A percentile compares a stretch with the other conserved stretches of the same genome.
phyloP scores from a whole-genome alignment of 2,329 filamentous ascomycete genomes.

The Phyllosticta citribraziliensis region DNA sequence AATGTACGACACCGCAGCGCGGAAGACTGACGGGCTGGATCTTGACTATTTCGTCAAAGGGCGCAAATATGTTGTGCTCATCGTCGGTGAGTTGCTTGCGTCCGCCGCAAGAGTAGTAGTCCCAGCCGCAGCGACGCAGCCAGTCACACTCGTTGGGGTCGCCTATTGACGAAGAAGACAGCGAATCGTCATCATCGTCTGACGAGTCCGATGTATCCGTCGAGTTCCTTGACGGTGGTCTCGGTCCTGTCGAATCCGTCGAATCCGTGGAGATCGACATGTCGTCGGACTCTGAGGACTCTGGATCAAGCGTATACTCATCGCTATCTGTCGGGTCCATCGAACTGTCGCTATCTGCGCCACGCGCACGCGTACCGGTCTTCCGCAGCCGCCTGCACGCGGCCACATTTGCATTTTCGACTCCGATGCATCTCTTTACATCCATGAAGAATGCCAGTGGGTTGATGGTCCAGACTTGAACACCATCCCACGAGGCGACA shows the following conservation, averaged over 20 bases:
- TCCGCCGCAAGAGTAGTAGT: constrained; percentile 3
- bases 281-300: no score
- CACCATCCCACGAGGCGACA: constrained; percentile 17
- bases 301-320: no score
- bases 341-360: no score
- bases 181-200: neutral
- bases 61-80: no score
- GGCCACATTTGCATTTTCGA: neutral
- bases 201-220: neutral
- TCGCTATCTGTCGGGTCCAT: no score
- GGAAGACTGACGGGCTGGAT: constrained; percentile 16
- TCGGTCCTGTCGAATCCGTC: neutral
- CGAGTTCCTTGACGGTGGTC: neutral
- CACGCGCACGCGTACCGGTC: no score
- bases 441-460: constrained; percentile 15
- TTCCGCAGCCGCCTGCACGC: no score
- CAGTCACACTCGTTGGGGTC: constrained; percentile 1
- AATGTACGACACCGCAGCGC: constrained; percentile 13
- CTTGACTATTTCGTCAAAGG: constrained; percentile 10
- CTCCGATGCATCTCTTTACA: neutral
- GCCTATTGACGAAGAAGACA: no score
- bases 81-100: constrained; percentile 1
- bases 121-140: constrained; percentile 2
- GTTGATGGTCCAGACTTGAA: constrained; percentile 16
- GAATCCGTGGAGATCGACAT: neutral